Evolutionary conservation across 768 basidiomycete species (phyloP).

Genomic region (Boletus sp.): DNA sequence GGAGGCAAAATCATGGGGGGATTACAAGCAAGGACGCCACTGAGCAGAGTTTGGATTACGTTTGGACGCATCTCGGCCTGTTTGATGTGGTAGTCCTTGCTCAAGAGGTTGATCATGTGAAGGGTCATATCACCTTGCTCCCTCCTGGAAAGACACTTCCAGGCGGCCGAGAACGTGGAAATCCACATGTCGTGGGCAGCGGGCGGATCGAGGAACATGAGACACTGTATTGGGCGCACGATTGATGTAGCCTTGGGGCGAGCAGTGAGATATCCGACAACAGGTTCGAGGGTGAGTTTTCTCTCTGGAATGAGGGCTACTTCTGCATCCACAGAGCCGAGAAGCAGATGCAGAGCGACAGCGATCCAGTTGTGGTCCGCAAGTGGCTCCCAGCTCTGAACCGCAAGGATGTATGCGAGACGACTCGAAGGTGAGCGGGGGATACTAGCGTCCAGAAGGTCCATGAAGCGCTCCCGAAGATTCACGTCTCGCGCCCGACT

Average conservation of each 20-base stretch:
- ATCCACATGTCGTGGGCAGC: slow-evolving; percentile 85
- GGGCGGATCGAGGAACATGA: slow-evolving; percentile 77
- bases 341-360: slow-evolving; percentile 83
- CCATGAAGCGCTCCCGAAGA: slow-evolving; percentile 83
- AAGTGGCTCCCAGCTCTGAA: slow-evolving; percentile 93
- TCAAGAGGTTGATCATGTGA: slow-evolving; percentile 85
- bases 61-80: slow-evolving; percentile 90
- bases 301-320: slow-evolving; percentile 41
- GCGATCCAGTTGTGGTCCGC: slow-evolving; percentile 94
- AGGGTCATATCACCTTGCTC: slow-evolving; percentile 89
- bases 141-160: slow-evolving; percentile 79
- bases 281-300: slow-evolving; percentile 36
- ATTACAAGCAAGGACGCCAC: slow-evolving; percentile 78
- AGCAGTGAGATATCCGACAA: slow-evolving; percentile 37
- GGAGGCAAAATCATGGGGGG: slow-evolving; percentile 90
- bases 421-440: slow-evolving; percentile 80
- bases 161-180: slow-evolving; percentile 80
- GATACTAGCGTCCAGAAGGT: slow-evolving; percentile 85
- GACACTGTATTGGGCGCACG: slow-evolving; percentile 75
- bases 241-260: slow-evolving; percentile 51
- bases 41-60: slow-evolving; percentile 86
- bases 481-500: slow-evolving; percentile 78
- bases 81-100: slow-evolving; percentile 90
- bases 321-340: slow-evolving; percentile 65
- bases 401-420: slow-evolving; percentile 84